Conservation (phyloP, 768 basidiomycete species). For the Leccinum truebloodii region DNA sequence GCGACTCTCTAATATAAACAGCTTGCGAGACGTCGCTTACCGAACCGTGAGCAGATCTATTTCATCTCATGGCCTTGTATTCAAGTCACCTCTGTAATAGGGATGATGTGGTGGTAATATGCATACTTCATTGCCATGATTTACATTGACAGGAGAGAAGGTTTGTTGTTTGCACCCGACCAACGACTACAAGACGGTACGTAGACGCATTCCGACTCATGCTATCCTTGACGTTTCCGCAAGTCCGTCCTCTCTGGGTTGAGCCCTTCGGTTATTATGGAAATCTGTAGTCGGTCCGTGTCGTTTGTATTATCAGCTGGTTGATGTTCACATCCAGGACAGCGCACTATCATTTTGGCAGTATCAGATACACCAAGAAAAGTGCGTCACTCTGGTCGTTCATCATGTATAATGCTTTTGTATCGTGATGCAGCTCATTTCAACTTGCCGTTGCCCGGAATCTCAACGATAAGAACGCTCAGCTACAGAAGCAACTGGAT, state of each 20-base stretch:
- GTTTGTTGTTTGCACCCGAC: slow-evolving; percentile 82
- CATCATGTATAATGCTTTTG: neutral
- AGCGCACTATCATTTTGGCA: slow-evolving; percentile 91
- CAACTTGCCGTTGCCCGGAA: slow-evolving; percentile 83
- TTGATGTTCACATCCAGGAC: slow-evolving; percentile 2
- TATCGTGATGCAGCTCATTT: slow-evolving; percentile 47
- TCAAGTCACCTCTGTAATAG: slow-evolving; percentile 10
- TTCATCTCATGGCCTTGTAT: neutral
- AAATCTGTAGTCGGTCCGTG: slow-evolving; percentile 75
- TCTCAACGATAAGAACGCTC: slow-evolving; percentile 79
- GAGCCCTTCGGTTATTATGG: slow-evolving; percentile 70
- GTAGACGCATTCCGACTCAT: slow-evolving; percentile 33
- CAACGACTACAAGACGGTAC: slow-evolving; percentile 90
- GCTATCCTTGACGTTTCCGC: slow-evolving; percentile 5
- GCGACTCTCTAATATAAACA: slow-evolving; percentile 28
- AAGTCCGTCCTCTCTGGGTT: slow-evolving; percentile 87
- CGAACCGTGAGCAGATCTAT: slow-evolving; percentile 60
- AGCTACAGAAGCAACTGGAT: slow-evolving; percentile 82
- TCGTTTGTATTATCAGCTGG: neutral
- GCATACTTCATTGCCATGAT: neutral
- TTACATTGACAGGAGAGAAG: slow-evolving; percentile 36
- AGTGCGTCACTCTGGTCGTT: slow-evolving; percentile 40
- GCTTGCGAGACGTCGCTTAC: slow-evolving; percentile 80
- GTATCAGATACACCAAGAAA: slow-evolving; percentile 87
- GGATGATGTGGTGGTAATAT: slow-evolving; percentile 61